Evolutionary conservation across 2,329 filamentous ascomycete genomes (phyloP).

Genomic region (Plectosphaerella cucumerina): DNA sequence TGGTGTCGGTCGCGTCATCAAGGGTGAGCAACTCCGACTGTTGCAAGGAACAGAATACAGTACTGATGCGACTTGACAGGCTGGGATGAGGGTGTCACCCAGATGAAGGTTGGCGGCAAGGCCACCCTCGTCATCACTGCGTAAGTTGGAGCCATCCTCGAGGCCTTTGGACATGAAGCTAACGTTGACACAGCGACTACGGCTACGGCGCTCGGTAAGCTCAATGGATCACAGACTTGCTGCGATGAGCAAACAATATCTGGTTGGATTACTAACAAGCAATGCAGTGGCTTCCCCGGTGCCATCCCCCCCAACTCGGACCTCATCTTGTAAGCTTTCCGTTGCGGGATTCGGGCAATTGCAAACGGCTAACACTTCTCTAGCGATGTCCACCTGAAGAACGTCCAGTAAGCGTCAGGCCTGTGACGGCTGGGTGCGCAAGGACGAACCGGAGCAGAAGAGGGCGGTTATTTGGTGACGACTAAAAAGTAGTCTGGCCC

Average conservation of each 20-base stretch:
- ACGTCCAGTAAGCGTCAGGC: background rate
- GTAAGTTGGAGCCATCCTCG: conserved; percentile 39
- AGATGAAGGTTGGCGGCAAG: conserved; percentile 91
- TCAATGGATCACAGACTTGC: background rate
- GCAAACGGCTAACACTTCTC: background rate
- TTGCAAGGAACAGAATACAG: too few species aligned
- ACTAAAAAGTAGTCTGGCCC: too few species aligned
- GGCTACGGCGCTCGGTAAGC: conserved; percentile 60
- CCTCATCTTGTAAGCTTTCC: background rate
- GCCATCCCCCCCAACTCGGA: conserved; percentile 64
- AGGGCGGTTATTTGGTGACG: too few species aligned
- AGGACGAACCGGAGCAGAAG: too few species aligned
- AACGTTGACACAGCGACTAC: conserved; percentile 45
- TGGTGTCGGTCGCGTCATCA: conserved; percentile 80
- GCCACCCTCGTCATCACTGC: conserved; percentile 76
- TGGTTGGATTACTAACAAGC: conserved; percentile 1
- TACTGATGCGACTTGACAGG: conserved; percentile 38
- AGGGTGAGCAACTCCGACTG: conserved; percentile 51
- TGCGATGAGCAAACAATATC: background rate
- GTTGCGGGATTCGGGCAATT: background rate
- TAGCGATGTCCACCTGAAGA: background rate
- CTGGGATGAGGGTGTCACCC: conserved; percentile 79
- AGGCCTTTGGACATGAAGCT: background rate
- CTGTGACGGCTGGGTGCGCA: too few species aligned
- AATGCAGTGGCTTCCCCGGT: conserved; percentile 67